Conservation (phyloP, 257 asterid species). For the Orobanche coerulescens region DNA sequence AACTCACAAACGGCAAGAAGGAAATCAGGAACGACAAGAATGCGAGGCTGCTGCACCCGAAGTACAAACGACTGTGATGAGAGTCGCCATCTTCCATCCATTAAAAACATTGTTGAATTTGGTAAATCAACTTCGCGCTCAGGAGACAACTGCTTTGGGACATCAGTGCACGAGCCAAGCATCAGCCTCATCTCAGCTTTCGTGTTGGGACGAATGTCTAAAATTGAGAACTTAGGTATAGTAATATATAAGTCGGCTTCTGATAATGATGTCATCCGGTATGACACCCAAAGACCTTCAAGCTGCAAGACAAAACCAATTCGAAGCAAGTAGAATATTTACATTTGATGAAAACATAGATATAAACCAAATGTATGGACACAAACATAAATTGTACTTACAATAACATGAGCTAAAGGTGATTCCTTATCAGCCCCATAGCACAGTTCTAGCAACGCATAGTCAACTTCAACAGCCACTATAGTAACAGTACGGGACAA, state of each 20-base stretch:
- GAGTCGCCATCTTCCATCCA: constrained; percentile 97
- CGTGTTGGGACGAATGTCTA: constrained; percentile 86
- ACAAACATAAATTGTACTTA: constrained; percentile 37
- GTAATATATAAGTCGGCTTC: constrained; percentile 90
- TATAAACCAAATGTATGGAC: not conserved
- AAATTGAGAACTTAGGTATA: constrained; percentile 75
- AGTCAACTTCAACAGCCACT: constrained; percentile 68
- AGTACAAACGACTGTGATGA: constrained; percentile 86
- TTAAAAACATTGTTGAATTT: constrained; percentile 86
- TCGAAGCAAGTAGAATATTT: constrained; percentile 14
- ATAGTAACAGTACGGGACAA: constrained; percentile 88
- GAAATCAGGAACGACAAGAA: constrained; percentile 92
- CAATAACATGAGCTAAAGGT: constrained; percentile 86
- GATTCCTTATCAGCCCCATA: constrained; percentile 77
- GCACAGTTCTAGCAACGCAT: constrained; percentile 77
- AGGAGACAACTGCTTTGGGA: constrained; percentile 54
- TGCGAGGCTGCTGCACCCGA: constrained; percentile 94
- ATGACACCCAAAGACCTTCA: constrained; percentile 96
- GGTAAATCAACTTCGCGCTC: constrained; percentile 48
- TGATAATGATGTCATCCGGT: constrained; percentile 92
- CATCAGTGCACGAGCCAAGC: constrained; percentile 93
- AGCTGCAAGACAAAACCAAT: constrained; percentile 46
- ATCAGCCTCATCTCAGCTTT: constrained; percentile 96
- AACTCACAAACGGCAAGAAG: constrained; percentile 86
- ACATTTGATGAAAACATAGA: constrained; percentile 6